Evolutionary conservation across 371 early-diverging fungal species (phyloP).

Genomic region (Umbelopsis sp.): DNA sequence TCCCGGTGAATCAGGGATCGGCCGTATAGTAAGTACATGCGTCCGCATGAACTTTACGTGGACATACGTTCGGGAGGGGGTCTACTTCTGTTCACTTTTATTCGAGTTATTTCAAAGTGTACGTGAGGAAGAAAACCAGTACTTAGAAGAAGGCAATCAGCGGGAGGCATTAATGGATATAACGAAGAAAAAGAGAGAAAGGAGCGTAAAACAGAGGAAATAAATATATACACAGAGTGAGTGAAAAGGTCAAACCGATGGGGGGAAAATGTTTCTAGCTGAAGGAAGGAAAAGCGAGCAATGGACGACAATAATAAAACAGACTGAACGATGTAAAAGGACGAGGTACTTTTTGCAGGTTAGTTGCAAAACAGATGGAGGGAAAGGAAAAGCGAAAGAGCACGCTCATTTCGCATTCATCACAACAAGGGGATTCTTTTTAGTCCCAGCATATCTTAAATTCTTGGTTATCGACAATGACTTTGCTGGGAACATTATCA

Average conservation of each 20-base stretch:
- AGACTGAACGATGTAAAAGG: neutral
- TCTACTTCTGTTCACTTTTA: too few relatives aligned
- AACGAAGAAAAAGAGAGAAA: neutral
- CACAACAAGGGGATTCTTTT: neutral
- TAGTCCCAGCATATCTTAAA: conserved; percentile 42
- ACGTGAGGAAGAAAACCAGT: neutral
- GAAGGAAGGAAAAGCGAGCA: too few relatives aligned
- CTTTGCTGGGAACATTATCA: conserved; percentile 35
- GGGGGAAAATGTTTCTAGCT: neutral
- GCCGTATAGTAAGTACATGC: too few relatives aligned
- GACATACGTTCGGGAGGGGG: too few relatives aligned
- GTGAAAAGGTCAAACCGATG: too few relatives aligned
- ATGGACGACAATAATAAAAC: neutral
- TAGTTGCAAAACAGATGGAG: neutral
- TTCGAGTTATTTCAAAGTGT: too few relatives aligned
- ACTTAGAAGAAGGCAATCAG: neutral
- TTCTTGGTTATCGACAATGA: conserved; percentile 41
- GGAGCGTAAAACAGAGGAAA: neutral
- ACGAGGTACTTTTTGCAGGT: conserved; percentile 3
- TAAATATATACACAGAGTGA: conserved; percentile 4
- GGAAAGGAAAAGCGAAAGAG: conserved; percentile 11
- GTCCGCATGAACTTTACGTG: too few relatives aligned
- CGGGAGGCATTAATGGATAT: conserved; percentile 1
- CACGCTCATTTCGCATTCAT: conserved; percentile 4
- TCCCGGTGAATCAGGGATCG: too few relatives aligned